Conservation (phyloP, 768 basidiomycete species). For the Leccinum arenicola region DNA sequence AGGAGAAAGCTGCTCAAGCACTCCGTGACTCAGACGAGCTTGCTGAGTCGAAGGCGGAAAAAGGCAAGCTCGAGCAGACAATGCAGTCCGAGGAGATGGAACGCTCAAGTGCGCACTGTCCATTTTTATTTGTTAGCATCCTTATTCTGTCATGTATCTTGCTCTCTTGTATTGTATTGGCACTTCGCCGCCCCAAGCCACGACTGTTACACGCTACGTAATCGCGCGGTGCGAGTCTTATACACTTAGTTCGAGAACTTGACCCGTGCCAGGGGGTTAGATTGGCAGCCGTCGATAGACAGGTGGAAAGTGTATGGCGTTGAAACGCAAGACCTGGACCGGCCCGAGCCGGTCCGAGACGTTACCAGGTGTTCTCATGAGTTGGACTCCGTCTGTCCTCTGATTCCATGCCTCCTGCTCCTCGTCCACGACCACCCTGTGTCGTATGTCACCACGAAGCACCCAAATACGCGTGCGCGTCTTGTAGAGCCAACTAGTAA, state of each 20-base stretch:
- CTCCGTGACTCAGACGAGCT: too few relatives aligned
- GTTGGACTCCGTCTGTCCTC: background rate
- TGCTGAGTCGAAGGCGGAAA: background rate
- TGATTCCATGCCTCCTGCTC: conserved; percentile 2
- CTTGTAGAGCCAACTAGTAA: conserved; percentile 6
- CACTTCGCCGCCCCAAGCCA: background rate
- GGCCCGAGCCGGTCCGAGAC: background rate
- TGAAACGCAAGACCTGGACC: too few relatives aligned
- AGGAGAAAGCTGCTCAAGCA: background rate
- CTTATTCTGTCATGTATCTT: background rate
- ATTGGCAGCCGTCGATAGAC: too few relatives aligned
- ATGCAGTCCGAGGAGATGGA: background rate
- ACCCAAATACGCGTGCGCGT: conserved; percentile 10
- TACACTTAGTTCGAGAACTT: too few relatives aligned
- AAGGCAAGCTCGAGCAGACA: background rate
- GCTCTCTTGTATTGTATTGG: background rate
- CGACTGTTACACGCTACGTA: background rate
- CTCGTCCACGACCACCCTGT: conserved; percentile 2
- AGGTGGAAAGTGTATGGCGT: too few relatives aligned
- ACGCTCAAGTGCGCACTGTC: background rate
- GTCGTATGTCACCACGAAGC: background rate
- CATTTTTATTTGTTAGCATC: background rate
- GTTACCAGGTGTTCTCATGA: background rate
- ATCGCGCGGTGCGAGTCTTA: too few relatives aligned
- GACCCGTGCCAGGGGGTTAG: too few relatives aligned